Evolutionary conservation across 2,329 filamentous ascomycete genomes (phyloP).

Genomic region (Pezicula carpinea): DNA sequence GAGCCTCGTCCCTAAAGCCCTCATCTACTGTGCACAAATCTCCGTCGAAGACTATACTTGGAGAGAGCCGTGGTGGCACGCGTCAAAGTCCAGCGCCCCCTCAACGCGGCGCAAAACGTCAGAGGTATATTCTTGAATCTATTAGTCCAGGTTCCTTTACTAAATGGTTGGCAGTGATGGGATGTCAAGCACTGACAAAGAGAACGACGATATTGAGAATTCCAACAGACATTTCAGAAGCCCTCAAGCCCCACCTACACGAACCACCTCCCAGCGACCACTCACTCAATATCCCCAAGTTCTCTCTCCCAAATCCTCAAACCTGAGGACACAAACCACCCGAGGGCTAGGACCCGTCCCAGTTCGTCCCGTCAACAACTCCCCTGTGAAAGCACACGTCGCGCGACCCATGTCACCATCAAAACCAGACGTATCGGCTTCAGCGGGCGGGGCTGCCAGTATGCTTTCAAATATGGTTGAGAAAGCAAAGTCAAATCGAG

Average conservation of each 20-base stretch:
- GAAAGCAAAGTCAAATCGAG: constrained; percentile 52
- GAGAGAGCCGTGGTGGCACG: constrained; percentile 16
- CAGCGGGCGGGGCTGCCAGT: constrained; percentile 33
- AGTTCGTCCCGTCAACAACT: constrained; percentile 26
- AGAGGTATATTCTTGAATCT: constrained; percentile 39
- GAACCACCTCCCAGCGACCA: constrained; percentile 35
- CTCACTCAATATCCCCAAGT: constrained; percentile 51
- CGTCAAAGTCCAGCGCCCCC: constrained; percentile 22
- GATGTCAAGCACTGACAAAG: constrained; percentile 65
- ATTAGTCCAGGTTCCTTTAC: constrained; percentile 3
- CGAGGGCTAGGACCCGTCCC: constrained; percentile 35
- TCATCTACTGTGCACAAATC: constrained; percentile 1
- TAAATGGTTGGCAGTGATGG: constrained; percentile 49
- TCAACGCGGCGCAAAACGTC: constrained; percentile 39
- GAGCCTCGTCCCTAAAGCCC: neutral
- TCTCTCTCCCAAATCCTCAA: constrained; percentile 55
- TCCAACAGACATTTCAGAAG: constrained; percentile 60
- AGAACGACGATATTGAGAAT: constrained; percentile 64
- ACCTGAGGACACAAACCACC: constrained; percentile 67
- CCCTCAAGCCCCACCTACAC: constrained; percentile 27
- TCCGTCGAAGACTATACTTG: constrained; percentile 20
- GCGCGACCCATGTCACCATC: constrained; percentile 56
- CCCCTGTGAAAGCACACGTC: constrained; percentile 54
- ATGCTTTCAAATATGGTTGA: constrained; percentile 55
- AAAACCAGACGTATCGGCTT: constrained; percentile 40